Evolutionary conservation across 2,329 filamentous ascomycete species (phyloP).

Genomic region (Hypomyces rosellus): DNA sequence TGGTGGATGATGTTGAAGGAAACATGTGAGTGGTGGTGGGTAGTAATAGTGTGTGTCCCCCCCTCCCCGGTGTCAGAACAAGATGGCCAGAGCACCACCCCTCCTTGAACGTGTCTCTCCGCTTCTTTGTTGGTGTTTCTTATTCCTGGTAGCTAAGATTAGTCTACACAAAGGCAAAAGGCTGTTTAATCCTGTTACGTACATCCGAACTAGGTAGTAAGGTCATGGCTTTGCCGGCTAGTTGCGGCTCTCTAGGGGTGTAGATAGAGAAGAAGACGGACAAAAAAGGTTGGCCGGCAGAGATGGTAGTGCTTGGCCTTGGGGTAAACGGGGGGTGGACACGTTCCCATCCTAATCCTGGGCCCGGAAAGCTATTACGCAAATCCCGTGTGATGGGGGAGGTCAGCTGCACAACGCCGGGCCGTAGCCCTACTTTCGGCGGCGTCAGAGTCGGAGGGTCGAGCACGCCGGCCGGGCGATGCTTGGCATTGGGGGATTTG

Average conservation of each 20-base stretch:
- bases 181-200: too few relatives aligned
- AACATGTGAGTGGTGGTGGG: background rate
- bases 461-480: background rate
- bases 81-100: too few relatives aligned
- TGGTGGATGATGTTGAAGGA: background rate
- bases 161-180: too few relatives aligned
- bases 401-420: conserved; percentile 10
- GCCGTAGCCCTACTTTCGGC: conserved; percentile 1
- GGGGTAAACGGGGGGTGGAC: background rate
- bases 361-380: conserved; percentile 1
- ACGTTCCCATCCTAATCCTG: too few relatives aligned
- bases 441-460: background rate
- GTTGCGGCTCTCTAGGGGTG: conserved; percentile 3
- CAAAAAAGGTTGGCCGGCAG: too few relatives aligned
- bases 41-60: background rate
- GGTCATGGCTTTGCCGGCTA: conserved; percentile 6
- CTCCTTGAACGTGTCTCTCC: too few relatives aligned
- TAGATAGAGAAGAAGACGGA: too few relatives aligned
- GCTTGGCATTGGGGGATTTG: background rate
- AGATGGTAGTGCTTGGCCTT: background rate
- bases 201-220: too few relatives aligned
- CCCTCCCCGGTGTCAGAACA: too few relatives aligned
- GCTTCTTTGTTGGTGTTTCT: too few relatives aligned
- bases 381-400: conserved; percentile 1
- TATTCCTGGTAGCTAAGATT: too few relatives aligned